Conservation (phyloP, 176 grass and related monocot genomes). For the Tillandsia leiboldiana region DNA sequence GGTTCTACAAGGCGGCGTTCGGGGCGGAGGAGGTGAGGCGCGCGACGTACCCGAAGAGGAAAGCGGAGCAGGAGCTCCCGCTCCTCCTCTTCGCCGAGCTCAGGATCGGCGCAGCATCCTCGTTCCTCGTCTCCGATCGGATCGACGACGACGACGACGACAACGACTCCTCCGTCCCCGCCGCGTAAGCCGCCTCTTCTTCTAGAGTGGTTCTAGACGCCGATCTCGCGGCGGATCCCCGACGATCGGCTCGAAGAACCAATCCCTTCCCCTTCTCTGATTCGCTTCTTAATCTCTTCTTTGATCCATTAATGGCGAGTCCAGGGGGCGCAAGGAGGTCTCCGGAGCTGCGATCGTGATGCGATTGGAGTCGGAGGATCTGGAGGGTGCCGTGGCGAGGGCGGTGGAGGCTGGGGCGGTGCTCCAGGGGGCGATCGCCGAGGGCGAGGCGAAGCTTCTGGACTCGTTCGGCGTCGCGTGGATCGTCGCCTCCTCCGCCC, state of each 20-base stretch:
- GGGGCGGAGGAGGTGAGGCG: constrained; percentile 41
- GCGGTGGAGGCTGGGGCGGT: constrained; percentile 24
- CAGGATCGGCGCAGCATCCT: constrained; percentile 25
- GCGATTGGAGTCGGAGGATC: constrained; percentile 29
- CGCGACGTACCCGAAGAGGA: constrained; percentile 41
- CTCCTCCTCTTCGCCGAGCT: constrained; percentile 48
- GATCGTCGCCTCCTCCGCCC: constrained; percentile 17
- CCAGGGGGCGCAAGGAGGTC: constrained; percentile 2
- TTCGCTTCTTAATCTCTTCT: not conserved
- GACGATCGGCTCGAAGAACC: too few species aligned
- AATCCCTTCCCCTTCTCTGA: not conserved
- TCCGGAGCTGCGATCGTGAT: constrained; percentile 5
- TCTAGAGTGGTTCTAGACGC: not conserved
- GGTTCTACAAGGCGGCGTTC: constrained; percentile 65
- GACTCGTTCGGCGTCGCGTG: constrained; percentile 50
- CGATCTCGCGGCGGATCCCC: too few species aligned
- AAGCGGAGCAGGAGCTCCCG: constrained; percentile 40
- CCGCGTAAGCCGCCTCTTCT: constrained; percentile 14
- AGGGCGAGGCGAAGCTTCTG: constrained; percentile 30
- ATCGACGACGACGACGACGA: constrained; percentile 19
- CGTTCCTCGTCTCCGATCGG: constrained; percentile 39
- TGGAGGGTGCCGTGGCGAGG: constrained; percentile 25
- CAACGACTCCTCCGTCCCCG: not conserved
- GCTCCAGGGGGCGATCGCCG: constrained; percentile 24
- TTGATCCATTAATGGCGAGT: not conserved